A percentile compares a stretch with the other conserved stretches of the same genome.
These are phyloP conservation scores for Alternaria panax DNA, from an alignment of 2,329 filamentous ascomycete species.

Conservation along the genomic window DNA sequence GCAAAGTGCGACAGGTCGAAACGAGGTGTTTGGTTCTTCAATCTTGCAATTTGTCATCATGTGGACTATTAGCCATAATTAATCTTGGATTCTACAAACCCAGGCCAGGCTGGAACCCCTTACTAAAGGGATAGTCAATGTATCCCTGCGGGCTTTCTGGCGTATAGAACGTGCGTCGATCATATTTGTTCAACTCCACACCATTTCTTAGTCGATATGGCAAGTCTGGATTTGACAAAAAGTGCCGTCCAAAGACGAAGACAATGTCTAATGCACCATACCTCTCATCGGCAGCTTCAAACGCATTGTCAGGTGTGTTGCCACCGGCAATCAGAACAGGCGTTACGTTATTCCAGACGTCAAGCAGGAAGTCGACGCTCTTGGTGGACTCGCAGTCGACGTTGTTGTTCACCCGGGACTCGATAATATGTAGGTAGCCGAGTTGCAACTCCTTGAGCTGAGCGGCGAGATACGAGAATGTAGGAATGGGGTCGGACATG, in stretches of 20 bases:
- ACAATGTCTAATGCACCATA: constrained; percentile 41
- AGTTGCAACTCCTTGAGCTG: neutral
- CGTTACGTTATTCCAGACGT: constrained; percentile 5
- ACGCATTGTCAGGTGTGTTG: constrained; percentile 46
- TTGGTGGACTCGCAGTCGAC: constrained; percentile 17
- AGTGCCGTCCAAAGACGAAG: constrained; percentile 55
- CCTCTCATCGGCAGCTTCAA: constrained; percentile 42
- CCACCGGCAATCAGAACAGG: constrained; percentile 50
- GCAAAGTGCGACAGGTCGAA: neutral
- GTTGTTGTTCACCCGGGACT: constrained; percentile 11
- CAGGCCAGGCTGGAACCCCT: neutral
- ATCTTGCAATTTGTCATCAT: neutral
- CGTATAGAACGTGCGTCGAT: constrained; percentile 37
- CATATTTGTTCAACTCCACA: constrained; percentile 50
- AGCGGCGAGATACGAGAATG: neutral
- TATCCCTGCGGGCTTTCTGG: constrained; percentile 21
- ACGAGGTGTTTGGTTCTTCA: neutral
- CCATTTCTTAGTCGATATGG: constrained; percentile 52
- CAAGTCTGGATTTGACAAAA: constrained; percentile 56
- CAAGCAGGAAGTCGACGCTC: constrained; percentile 18
- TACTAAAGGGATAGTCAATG: constrained; percentile 14
- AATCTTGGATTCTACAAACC: neutral
- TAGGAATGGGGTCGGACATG: constrained; percentile 60
- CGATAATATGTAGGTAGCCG: constrained; percentile 6
- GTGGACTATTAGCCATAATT: neutral